These are phyloP conservation scores for Claviceps digitariae DNA, from an alignment of 2,329 filamentous ascomycete genomes.

Conservation along the genomic window DNA sequence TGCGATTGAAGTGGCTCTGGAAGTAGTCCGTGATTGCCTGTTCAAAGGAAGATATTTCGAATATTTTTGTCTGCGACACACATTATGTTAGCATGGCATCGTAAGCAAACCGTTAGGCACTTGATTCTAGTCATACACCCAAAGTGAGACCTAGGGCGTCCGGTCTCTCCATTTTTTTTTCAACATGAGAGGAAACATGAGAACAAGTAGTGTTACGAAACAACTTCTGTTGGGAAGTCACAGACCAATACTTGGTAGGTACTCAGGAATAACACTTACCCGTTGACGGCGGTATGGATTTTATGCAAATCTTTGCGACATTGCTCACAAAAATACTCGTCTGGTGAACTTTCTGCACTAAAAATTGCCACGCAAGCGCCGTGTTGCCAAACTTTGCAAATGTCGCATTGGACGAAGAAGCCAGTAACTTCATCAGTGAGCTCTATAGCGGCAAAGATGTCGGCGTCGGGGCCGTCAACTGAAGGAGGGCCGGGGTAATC, in stretches of 20 bases:
- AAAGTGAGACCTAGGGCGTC: background rate
- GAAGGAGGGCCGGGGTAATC: constrained; percentile 81
- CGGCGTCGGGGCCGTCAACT: constrained; percentile 43
- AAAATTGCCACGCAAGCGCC: constrained; percentile 95
- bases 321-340: constrained; percentile 96
- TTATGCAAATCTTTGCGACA: constrained; percentile 87
- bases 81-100: constrained; percentile 23
- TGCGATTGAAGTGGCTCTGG: constrained; percentile 49
- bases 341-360: constrained; percentile 81
- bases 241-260: background rate
- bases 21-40: constrained; percentile 40
- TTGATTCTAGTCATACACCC: too few species aligned
- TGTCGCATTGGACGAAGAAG: constrained; percentile 95
- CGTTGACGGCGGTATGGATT: constrained; percentile 65
- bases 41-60: constrained; percentile 52
- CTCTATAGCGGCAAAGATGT: constrained; percentile 45
- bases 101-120: constrained; percentile 1
- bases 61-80: constrained; percentile 42
- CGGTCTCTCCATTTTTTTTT: background rate
- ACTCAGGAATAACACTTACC: constrained; percentile 45
- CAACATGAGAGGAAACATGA: background rate
- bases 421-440: constrained; percentile 78
- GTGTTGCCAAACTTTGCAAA: constrained; percentile 98
- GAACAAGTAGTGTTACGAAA: background rate
- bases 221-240: background rate